A percentile compares a stretch with the other conserved stretches of the same genome.
Evolutionary conservation across 805 yeast genomes (phyloP).

Genomic region (Wickerhamomyces strasburgensis): DNA sequence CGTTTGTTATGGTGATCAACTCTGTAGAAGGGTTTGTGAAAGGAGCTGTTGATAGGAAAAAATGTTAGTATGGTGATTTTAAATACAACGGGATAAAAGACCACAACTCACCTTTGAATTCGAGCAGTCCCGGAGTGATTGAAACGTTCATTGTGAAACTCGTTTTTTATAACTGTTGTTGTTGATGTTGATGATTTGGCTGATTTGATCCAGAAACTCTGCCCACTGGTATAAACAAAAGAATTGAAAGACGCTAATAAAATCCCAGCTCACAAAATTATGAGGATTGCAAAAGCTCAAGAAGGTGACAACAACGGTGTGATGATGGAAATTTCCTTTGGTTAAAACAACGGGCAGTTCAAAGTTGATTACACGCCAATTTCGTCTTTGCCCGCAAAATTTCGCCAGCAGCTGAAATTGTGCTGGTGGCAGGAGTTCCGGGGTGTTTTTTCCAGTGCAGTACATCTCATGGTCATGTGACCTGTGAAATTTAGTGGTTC

Average conservation of each 20-base stretch:
- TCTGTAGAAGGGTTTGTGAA: conserved; percentile 69
- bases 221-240: no score
- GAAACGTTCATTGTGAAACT: conserved; percentile 37
- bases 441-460: no score
- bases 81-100: not conserved
- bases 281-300: no score
- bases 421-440: no score
- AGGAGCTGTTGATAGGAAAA: conserved; percentile 52
- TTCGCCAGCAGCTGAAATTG: not conserved
- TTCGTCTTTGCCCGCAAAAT: not conserved
- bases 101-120: conserved; percentile 65
- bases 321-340: no score
- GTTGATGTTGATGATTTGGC: conserved; percentile 1
- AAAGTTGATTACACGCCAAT: not conserved
- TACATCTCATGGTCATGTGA: no score
- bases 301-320: no score
- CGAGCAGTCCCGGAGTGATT: conserved; percentile 67
- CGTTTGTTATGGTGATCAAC: conserved; percentile 45
- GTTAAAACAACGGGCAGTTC: no score
- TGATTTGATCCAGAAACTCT: no score
- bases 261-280: no score
- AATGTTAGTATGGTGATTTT: conserved; percentile 5
- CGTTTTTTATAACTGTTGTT: not conserved
- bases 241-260: no score
- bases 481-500: no score